phyloP scores from a whole-genome alignment of 805 yeast species.

The Candida alai region DNA sequence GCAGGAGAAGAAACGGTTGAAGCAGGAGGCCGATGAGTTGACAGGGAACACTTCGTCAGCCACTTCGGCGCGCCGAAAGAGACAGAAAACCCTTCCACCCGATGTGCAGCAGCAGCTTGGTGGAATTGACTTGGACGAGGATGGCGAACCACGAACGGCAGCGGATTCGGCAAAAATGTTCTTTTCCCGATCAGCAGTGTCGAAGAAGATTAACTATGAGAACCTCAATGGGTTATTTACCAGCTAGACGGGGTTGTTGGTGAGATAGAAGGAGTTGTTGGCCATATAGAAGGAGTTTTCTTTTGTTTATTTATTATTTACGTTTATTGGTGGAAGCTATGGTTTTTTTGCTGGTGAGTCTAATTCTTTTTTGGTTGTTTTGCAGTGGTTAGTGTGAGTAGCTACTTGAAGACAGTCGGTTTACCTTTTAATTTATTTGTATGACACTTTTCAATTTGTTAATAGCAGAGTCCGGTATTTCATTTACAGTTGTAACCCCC shows the following conservation, averaged over 20 bases:
- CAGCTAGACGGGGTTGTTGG: background rate
- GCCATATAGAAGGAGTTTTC: background rate
- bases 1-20: constrained; percentile 79
- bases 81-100: constrained; percentile 19
- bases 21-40: constrained; percentile 80
- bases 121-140: constrained; percentile 41
- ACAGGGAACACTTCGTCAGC: constrained; percentile 62
- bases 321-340: background rate
- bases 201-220: constrained; percentile 86
- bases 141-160: constrained; percentile 49
- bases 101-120: constrained; percentile 21
- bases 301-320: constrained; percentile 3
- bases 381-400: too few relatives aligned
- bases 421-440: too few relatives aligned
- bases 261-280: background rate
- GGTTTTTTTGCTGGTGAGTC: too few relatives aligned
- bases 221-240: constrained; percentile 60
- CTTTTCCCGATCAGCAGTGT: constrained; percentile 70
- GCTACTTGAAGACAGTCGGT: too few relatives aligned
- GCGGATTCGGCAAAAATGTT: constrained; percentile 77
- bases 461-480: too few relatives aligned
- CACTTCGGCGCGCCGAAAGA: constrained; percentile 40
- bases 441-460: too few relatives aligned
- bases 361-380: too few relatives aligned
- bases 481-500: too few relatives aligned